These are phyloP conservation scores for Suillus ampliporus DNA, from an alignment of 768 basidiomycete genomes.

Conservation along the genomic window DNA sequence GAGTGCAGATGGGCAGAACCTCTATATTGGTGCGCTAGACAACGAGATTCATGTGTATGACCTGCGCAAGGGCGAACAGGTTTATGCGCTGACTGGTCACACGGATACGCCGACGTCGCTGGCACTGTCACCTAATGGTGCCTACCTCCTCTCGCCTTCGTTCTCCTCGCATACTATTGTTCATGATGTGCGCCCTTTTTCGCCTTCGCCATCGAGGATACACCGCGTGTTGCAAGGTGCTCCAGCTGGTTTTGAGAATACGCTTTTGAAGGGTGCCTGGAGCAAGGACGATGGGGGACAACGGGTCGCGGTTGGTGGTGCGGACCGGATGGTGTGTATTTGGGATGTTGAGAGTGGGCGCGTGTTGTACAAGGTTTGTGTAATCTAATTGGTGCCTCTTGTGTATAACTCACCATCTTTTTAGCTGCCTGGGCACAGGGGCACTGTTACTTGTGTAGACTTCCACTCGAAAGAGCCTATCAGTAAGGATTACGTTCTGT, in stretches of 20 bases:
- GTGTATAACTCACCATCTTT: not conserved
- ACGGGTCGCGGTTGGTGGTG: slow-evolving; percentile 87
- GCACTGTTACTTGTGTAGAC: slow-evolving; percentile 93
- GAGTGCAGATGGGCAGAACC: slow-evolving; percentile 87
- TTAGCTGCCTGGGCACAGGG: slow-evolving; percentile 94
- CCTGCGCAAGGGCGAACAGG: slow-evolving; percentile 80
- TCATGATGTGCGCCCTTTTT: slow-evolving; percentile 94
- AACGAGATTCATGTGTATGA: slow-evolving; percentile 97
- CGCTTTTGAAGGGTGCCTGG: slow-evolving; percentile 86
- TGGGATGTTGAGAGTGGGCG: slow-evolving; percentile 85
- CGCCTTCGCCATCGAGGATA: slow-evolving; percentile 78
- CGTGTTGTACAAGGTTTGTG: slow-evolving; percentile 76
- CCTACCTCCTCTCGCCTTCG: slow-evolving; percentile 88
- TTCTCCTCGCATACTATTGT: slow-evolving; percentile 89
- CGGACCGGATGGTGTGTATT: slow-evolving; percentile 84
- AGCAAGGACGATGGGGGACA: slow-evolving; percentile 82
- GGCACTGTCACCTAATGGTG: slow-evolving; percentile 87
- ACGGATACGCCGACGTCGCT: slow-evolving; percentile 93
- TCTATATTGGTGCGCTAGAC: slow-evolving; percentile 93
- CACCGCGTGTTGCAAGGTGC: slow-evolving; percentile 84
- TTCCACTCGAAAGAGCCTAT: slow-evolving; percentile 97
- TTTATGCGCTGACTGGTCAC: slow-evolving; percentile 84
- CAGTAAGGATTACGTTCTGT: slow-evolving; percentile 55
- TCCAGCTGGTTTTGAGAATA: slow-evolving; percentile 93
- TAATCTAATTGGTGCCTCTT: slow-evolving; percentile 3